A percentile compares a stretch with the other conserved stretches of the same genome.
Conservation (phyloP, 371 early-diverging fungal species). For the Fennellomyces sp. region DNA sequence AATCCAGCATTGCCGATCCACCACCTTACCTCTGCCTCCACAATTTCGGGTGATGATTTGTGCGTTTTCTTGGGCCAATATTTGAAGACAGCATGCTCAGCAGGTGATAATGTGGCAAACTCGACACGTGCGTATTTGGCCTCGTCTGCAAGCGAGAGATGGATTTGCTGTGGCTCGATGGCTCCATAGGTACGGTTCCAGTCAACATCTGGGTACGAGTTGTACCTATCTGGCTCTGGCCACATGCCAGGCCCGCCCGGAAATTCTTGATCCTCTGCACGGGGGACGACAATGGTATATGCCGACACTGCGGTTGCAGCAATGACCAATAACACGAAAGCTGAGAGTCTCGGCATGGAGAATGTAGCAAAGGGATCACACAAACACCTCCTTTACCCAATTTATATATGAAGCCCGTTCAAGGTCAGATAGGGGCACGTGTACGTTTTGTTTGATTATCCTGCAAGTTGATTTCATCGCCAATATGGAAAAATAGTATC, state of each 20-base stretch:
- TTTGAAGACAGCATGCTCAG: constrained; percentile 21
- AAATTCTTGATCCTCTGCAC: not conserved
- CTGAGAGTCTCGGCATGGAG: not conserved
- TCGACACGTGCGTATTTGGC: constrained; percentile 37
- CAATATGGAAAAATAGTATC: not conserved
- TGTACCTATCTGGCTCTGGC: constrained; percentile 25
- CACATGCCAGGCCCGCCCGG: constrained; percentile 24
- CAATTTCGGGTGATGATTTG: not conserved
- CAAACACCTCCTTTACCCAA: not conserved
- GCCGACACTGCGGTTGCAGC: not conserved
- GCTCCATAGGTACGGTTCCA: constrained; percentile 39
- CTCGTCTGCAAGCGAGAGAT: constrained; percentile 35
- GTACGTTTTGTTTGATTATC: not conserved
- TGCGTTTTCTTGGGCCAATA: constrained; percentile 46
- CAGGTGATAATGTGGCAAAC: constrained; percentile 34
- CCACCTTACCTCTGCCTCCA: not conserved
- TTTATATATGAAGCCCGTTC: not conserved
- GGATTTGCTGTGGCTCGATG: constrained; percentile 47
- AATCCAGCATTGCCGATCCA: not conserved
- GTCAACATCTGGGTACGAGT: constrained; percentile 15
- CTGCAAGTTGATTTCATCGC: not conserved
- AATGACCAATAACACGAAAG: not conserved
- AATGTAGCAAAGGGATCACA: not conserved
- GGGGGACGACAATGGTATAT: not conserved
- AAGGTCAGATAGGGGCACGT: too few species aligned